Evolutionary conservation across 2,329 filamentous ascomycete genomes (phyloP).

Genomic region (Pyrenochaeta sp.): DNA sequence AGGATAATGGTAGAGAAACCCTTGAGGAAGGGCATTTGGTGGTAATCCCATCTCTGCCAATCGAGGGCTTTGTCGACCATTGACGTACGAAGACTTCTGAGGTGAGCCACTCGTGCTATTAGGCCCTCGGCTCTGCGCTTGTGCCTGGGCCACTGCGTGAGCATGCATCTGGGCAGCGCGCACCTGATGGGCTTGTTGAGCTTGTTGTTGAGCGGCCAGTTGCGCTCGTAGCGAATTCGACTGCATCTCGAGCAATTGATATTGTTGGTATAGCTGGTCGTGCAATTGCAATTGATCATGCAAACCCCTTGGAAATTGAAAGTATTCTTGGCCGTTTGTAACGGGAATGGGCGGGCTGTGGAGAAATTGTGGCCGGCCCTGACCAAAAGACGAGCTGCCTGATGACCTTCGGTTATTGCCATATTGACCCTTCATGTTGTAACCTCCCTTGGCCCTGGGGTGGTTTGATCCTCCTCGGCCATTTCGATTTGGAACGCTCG

Average conservation of each 20-base stretch:
- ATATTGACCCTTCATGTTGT: conserved; percentile 58
- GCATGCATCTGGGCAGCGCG: conserved; percentile 47
- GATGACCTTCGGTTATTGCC: conserved; percentile 61
- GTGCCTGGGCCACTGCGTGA: conserved; percentile 46
- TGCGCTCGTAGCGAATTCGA: conserved; percentile 46
- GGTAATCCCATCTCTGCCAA: conserved; percentile 38
- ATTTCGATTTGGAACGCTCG: conserved; percentile 57
- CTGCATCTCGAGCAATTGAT: conserved; percentile 55
- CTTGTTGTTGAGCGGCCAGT: conserved; percentile 46
- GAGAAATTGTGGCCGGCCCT: conserved; percentile 48
- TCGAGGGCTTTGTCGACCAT: conserved; percentile 42
- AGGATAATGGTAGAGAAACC: conserved; percentile 57
- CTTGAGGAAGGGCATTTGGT: conserved; percentile 44
- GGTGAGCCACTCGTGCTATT: conserved; percentile 51
- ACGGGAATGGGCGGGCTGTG: conserved; percentile 53
- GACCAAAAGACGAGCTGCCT: conserved; percentile 60
- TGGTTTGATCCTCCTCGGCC: conserved; percentile 55
- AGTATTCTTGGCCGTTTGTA: conserved; percentile 52
- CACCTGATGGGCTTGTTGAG: conserved; percentile 48
- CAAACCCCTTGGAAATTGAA: conserved; percentile 48
- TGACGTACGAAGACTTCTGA: conserved; percentile 46
- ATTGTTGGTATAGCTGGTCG: conserved; percentile 59
- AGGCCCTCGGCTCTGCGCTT: conserved; percentile 43
- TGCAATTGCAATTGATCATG: conserved; percentile 56
- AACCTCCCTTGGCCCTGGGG: conserved; percentile 55